Evolutionary conservation across 768 basidiomycete genomes (phyloP).

Genomic region (Mycena haematopus): DNA sequence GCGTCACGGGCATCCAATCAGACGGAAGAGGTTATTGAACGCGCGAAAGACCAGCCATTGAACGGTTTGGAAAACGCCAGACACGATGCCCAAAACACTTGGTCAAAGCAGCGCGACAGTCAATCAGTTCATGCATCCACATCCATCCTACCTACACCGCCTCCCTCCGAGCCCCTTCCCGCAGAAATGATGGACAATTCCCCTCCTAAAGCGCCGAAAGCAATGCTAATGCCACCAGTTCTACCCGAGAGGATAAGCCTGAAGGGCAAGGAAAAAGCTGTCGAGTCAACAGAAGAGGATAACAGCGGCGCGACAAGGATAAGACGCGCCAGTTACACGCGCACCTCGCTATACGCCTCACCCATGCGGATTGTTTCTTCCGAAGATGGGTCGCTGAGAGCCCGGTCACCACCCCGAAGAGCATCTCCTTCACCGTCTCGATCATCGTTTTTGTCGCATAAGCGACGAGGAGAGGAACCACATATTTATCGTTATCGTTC

Average conservation of each 20-base stretch:
- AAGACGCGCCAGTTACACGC: conserved; percentile 9
- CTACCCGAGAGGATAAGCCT: conserved; percentile 7
- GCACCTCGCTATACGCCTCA: neutral
- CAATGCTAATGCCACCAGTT: conserved; percentile 6
- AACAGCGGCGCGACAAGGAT: neutral
- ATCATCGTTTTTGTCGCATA: conserved; percentile 2
- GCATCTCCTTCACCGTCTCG: conserved; percentile 8
- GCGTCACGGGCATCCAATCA: neutral
- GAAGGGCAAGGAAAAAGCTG: conserved; percentile 26
- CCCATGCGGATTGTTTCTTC: conserved; percentile 1
- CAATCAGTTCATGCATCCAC: conserved; percentile 23
- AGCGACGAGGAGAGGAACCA: conserved; percentile 10
- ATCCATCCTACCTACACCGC: conserved; percentile 22
- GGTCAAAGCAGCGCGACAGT: conserved; percentile 20
- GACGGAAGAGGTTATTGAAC: conserved; percentile 9
- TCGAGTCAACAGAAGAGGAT: conserved; percentile 3
- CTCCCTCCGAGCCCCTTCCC: conserved; percentile 10
- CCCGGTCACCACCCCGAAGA: conserved; percentile 12
- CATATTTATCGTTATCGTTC: conserved; percentile 13
- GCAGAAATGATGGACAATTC: conserved; percentile 10
- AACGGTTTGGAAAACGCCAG: conserved; percentile 18
- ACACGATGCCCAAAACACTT: conserved; percentile 6
- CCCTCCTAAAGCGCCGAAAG: conserved; percentile 19
- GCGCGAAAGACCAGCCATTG: conserved; percentile 12
- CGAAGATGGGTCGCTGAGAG: neutral